These are phyloP conservation scores for Lactarius hatsudake DNA, from an alignment of 768 basidiomycete genomes.

Conservation along the genomic window DNA sequence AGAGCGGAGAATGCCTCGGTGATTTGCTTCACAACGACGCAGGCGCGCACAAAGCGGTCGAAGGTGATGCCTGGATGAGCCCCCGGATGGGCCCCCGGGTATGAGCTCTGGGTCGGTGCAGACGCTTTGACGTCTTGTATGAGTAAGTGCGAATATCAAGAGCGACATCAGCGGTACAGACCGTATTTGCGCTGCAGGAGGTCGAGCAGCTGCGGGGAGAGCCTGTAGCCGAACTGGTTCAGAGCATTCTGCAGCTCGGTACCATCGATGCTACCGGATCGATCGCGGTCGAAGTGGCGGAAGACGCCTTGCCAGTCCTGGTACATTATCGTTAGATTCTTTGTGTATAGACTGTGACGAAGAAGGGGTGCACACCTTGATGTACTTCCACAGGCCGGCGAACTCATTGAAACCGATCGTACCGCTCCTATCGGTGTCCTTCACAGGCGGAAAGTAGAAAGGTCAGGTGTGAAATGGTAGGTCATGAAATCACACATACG, in stretches of 20 bases:
- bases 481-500: constrained; percentile 42
- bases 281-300: constrained; percentile 80
- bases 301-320: constrained; percentile 86
- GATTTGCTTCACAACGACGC: constrained; percentile 77
- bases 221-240: constrained; percentile 72
- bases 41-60: constrained; percentile 84
- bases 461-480: neutral
- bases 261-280: constrained; percentile 74
- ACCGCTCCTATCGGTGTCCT: constrained; percentile 73
- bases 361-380: constrained; percentile 47
- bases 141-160: neutral
- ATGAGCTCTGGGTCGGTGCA: constrained; percentile 28
- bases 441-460: constrained; percentile 2
- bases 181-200: constrained; percentile 80
- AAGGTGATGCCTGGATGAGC: constrained; percentile 67
- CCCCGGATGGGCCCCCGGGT: constrained; percentile 31
- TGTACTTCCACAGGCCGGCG: constrained; percentile 76
- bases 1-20: constrained; percentile 65
- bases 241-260: constrained; percentile 68
- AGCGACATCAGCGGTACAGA: constrained; percentile 34
- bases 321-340: neutral
- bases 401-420: constrained; percentile 85
- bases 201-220: constrained; percentile 60
- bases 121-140: constrained; percentile 47
- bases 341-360: neutral